A percentile compares a stretch with the other conserved stretches of the same genome.
Conservation (phyloP, 495 filamentous ascomycete species). For the Penicillium cataractarum region DNA sequence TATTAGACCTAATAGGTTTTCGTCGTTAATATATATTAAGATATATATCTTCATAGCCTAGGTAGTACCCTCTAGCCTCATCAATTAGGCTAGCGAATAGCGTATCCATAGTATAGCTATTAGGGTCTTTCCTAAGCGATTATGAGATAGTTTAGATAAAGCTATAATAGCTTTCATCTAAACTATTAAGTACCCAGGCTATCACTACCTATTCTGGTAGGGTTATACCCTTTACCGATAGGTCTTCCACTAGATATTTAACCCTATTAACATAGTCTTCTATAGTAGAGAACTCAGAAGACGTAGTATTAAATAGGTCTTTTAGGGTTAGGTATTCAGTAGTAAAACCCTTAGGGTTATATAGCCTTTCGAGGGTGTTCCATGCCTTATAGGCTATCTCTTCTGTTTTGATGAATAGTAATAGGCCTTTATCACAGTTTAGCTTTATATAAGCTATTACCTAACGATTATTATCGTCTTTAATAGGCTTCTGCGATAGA, state of each 20-base stretch:
- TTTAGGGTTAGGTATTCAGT: not conserved
- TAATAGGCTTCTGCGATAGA: not conserved
- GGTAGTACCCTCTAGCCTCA: not conserved
- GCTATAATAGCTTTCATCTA: not conserved
- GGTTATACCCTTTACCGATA: not conserved
- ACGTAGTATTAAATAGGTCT: not conserved
- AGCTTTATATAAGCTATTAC: not conserved
- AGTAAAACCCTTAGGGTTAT: slow-evolving; percentile 1
- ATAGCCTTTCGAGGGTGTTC: not conserved
- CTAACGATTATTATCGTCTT: not conserved
- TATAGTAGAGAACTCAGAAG: not conserved
- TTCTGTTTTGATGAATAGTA: not conserved
- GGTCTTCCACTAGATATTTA: not conserved
- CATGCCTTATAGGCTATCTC: not conserved
- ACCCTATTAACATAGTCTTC: not conserved
- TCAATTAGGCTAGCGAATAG: not conserved
- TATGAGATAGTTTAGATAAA: not conserved
- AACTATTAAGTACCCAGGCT: not conserved
- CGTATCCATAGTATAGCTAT: not conserved
- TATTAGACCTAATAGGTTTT: not conserved
- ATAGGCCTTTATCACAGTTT: not conserved
- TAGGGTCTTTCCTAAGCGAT: not conserved
- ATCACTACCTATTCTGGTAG: not conserved
- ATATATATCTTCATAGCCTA: not conserved
- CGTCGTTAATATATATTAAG: not conserved